Conservation (phyloP, 208 protist species). For the Paratrypanosoma confusum region DNA sequence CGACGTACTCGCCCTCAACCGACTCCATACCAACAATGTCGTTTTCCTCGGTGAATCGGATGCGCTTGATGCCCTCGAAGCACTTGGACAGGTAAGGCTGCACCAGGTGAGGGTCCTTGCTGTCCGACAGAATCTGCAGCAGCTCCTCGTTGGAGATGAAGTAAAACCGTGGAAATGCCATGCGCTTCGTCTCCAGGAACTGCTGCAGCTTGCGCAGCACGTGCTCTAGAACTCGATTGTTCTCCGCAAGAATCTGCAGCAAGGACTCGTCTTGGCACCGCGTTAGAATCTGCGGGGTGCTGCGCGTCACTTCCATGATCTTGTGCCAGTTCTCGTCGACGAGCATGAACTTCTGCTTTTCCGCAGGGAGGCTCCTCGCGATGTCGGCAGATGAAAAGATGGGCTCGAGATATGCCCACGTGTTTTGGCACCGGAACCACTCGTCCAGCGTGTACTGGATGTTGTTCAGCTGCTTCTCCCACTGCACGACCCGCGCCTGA, state of each 20-base stretch:
- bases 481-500: slow-evolving; percentile 84
- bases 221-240: slow-evolving; percentile 90
- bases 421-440: slow-evolving; percentile 93
- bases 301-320: slow-evolving; percentile 86
- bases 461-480: slow-evolving; percentile 87
- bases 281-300: slow-evolving; percentile 76
- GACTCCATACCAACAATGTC: slow-evolving; percentile 90
- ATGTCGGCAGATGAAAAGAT: slow-evolving; percentile 96
- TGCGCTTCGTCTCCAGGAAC: slow-evolving; percentile 97
- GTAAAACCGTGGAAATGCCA: slow-evolving; percentile 95
- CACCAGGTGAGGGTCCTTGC: slow-evolving; percentile 91
- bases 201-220: slow-evolving; percentile 96
- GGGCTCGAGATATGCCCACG: slow-evolving; percentile 95
- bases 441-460: slow-evolving; percentile 92
- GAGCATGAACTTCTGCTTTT: slow-evolving; percentile 88
- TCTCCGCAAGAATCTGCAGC: slow-evolving; percentile 80
- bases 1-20: slow-evolving; percentile 82
- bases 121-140: slow-evolving; percentile 94
- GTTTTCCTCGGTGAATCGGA: slow-evolving; percentile 85
- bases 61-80: slow-evolving; percentile 92
- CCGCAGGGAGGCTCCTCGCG: slow-evolving; percentile 91
- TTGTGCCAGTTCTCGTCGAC: slow-evolving; percentile 91
- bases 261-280: slow-evolving; percentile 89
- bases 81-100: slow-evolving; percentile 94
- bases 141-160: slow-evolving; percentile 95